A percentile compares a stretch with the other conserved stretches of the same genome.
Conservation (phyloP, 305 asterid species). For the Ruellia speciosa region DNA sequence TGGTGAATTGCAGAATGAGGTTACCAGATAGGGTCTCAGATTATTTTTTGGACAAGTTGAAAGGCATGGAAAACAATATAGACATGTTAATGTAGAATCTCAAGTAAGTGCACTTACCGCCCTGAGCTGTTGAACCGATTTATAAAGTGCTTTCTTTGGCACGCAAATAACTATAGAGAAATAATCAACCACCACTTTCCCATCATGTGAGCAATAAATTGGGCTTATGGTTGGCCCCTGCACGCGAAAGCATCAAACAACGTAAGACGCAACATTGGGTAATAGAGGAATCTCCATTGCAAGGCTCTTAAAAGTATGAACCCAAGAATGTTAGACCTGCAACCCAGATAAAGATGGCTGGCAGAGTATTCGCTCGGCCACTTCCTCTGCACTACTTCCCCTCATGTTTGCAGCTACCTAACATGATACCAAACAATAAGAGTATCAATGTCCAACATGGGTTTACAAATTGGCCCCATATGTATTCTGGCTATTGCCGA, state of each 20-base stretch:
- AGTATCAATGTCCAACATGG: slow-evolving; percentile 29
- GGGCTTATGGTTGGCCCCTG: slow-evolving; percentile 98
- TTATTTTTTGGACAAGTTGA: background rate
- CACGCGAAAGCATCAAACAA: slow-evolving; percentile 16
- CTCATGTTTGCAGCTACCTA: slow-evolving; percentile 96
- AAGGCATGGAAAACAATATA: slow-evolving; percentile 24
- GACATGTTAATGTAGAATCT: background rate
- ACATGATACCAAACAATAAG: slow-evolving; percentile 22
- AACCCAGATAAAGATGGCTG: slow-evolving; percentile 81
- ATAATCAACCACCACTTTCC: slow-evolving; percentile 47
- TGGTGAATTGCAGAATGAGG: too few relatives aligned
- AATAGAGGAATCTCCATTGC: background rate
- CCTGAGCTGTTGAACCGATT: slow-evolving; percentile 82
- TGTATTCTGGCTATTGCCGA: too few relatives aligned
- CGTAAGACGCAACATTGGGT: slow-evolving; percentile 3
- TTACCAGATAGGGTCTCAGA: too few relatives aligned
- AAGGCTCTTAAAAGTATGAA: too few relatives aligned
- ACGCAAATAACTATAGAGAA: slow-evolving; percentile 85
- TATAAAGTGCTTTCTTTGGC: slow-evolving; percentile 79
- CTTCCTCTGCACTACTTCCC: slow-evolving; percentile 91
- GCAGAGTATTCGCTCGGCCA: slow-evolving; percentile 72
- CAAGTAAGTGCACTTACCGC: slow-evolving; percentile 44
- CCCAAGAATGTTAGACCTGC: slow-evolving; percentile 47
- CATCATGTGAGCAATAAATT: slow-evolving; percentile 58
- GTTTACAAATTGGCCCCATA: too few relatives aligned